phyloP scores from a whole-genome alignment of 768 basidiomycete species.

The Tricholoma matsutake region DNA sequence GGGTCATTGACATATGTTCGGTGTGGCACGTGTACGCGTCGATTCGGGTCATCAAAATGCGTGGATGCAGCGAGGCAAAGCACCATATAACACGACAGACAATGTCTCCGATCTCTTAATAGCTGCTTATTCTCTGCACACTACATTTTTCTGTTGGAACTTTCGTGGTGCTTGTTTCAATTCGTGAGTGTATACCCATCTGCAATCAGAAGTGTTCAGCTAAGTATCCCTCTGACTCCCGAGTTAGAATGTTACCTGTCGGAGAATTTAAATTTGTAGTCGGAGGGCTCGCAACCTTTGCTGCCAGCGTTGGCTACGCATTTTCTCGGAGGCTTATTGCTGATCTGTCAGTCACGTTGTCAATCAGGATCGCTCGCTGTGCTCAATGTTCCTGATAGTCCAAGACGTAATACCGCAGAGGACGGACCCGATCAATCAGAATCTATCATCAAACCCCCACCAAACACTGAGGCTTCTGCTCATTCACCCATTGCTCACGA shows the following conservation, averaged over 20 bases:
- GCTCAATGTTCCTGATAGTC: constrained; percentile 6
- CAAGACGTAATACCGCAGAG: constrained; percentile 3
- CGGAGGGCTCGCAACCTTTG: constrained; percentile 56
- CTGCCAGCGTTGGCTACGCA: constrained; percentile 58
- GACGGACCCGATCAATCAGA: constrained; percentile 5
- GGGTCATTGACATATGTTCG: too few relatives aligned
- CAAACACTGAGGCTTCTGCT: background rate
- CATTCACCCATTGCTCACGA: background rate
- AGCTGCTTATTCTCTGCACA: background rate
- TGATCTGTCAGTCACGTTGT: constrained; percentile 26
- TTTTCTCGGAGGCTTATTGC: constrained; percentile 40
- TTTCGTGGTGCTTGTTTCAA: constrained; percentile 1
- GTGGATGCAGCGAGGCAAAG: constrained; percentile 23
- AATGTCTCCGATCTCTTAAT: constrained; percentile 6
- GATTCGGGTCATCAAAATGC: constrained; percentile 13
- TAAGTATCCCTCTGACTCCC: background rate
- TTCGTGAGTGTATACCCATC: background rate
- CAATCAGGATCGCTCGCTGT: constrained; percentile 1
- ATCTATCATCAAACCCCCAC: background rate
- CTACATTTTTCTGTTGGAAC: background rate
- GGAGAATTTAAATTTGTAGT: constrained; percentile 54
- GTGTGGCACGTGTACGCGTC: background rate
- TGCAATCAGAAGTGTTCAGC: background rate
- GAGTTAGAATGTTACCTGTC: constrained; percentile 41
- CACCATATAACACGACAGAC: constrained; percentile 18